Evolutionary conservation across 331 rosid genomes (phyloP).

Genomic region (Quercus lobata): DNA sequence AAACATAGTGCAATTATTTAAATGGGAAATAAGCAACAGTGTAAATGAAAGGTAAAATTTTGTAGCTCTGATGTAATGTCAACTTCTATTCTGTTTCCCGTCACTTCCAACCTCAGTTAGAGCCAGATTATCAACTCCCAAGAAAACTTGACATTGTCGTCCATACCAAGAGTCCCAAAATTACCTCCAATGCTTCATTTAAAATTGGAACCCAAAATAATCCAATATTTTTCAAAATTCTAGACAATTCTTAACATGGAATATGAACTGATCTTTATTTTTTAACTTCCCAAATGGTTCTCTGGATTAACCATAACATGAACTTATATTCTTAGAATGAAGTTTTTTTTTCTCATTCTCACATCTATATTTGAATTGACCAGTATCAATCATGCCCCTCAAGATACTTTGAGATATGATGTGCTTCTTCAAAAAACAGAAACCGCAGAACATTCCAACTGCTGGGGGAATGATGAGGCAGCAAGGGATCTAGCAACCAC

Average conservation of each 20-base stretch:
- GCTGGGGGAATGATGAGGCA: background rate
- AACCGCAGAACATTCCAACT: background rate
- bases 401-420: background rate
- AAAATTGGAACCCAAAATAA: too few species aligned
- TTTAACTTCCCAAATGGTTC: background rate
- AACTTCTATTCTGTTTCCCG: background rate
- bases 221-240: background rate
- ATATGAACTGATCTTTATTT: background rate
- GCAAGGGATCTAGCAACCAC: background rate
- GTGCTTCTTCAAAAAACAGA: background rate
- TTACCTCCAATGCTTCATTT: too few species aligned
- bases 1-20: background rate
- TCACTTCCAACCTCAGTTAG: background rate
- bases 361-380: background rate
- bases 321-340: background rate
- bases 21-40: background rate
- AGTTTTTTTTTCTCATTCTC: background rate
- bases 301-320: background rate
- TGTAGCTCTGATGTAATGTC: background rate
- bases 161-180: background rate
- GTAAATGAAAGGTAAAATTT: background rate
- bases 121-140: background rate
- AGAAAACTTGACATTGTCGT: background rate
- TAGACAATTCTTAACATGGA: background rate
- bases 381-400: background rate